Percentiles rank a stretch among this genome's conserved stretches.
These are phyloP conservation scores for Ascochyta clinopodiicola DNA, from an alignment of 2,329 filamentous ascomycete species.

Conservation along the genomic window DNA sequence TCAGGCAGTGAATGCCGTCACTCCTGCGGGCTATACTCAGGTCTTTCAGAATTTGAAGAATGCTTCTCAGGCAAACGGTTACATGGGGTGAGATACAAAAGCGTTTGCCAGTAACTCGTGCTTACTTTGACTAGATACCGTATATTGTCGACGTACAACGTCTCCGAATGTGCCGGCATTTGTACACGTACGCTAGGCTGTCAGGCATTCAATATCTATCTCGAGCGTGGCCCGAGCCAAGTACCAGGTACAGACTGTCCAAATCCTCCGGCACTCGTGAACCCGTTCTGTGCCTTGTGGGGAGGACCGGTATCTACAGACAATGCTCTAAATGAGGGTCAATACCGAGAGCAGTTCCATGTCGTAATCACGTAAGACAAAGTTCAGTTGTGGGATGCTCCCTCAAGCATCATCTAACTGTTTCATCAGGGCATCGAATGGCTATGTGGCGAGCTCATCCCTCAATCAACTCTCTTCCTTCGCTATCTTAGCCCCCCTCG, in stretches of 20 bases:
- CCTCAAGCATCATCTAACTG: not conserved
- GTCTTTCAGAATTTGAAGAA: not conserved
- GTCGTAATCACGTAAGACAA: conserved; percentile 2
- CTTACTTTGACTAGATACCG: not conserved
- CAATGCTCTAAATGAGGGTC: conserved; percentile 1
- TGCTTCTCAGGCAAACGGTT: not conserved
- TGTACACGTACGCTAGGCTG: not conserved
- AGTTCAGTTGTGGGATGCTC: not conserved
- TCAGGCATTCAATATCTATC: conserved; percentile 4
- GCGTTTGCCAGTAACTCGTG: not conserved
- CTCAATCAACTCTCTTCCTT: not conserved
- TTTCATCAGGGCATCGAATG: not conserved
- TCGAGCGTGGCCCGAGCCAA: conserved; percentile 1
- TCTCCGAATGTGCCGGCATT: not conserved
- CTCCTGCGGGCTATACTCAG: not conserved
- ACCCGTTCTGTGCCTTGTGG: not conserved
- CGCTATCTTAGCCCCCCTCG: conserved; percentile 1
- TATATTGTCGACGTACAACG: not conserved
- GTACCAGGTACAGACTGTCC: not conserved
- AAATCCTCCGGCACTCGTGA: not conserved
- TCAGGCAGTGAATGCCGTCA: not conserved
- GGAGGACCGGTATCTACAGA: conserved; percentile 1
- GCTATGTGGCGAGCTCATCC: not conserved
- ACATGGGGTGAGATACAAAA: not conserved
- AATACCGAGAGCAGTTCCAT: conserved; percentile 1